Evolutionary conservation across 176 grass and related monocot genomes (phyloP).

Genomic region (Dendrocalamus sinicus): DNA sequence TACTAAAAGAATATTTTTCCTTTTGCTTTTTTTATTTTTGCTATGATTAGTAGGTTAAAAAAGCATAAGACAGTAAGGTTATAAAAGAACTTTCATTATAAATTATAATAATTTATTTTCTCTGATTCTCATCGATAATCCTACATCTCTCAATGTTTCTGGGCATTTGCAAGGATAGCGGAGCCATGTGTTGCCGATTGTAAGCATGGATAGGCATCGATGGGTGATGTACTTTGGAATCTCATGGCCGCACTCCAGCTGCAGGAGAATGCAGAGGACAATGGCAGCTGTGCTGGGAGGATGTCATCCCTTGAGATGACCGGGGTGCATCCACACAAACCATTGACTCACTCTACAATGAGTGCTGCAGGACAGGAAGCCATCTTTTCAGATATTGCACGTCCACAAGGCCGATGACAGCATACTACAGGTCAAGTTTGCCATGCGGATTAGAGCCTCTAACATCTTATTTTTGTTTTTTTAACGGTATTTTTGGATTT

Average conservation of each 20-base stretch:
- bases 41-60: too few relatives aligned
- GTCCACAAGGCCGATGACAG: constrained; percentile 10
- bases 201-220: constrained; percentile 24
- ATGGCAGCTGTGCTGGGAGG: background rate
- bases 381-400: background rate
- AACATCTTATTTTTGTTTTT: too few relatives aligned
- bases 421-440: background rate
- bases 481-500: too few relatives aligned
- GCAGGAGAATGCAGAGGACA: constrained; percentile 22
- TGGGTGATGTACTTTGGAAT: constrained; percentile 46
- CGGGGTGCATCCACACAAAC: background rate
- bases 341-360: background rate
- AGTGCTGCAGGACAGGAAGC: background rate
- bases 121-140: too few relatives aligned
- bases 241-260: constrained; percentile 40
- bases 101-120: too few relatives aligned
- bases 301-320: background rate
- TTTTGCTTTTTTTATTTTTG: too few relatives aligned
- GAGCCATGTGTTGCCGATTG: constrained; percentile 43
- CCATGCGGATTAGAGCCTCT: too few relatives aligned
- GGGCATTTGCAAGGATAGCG: constrained; percentile 23
- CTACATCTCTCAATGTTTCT: constrained; percentile 11
- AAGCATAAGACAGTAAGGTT: too few relatives aligned
- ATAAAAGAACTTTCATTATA: too few relatives aligned
- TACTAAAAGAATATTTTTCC: too few relatives aligned